These are phyloP conservation scores for Amauroascus verrucosus DNA, from an alignment of 2,329 filamentous ascomycete genomes.

Conservation along the genomic window DNA sequence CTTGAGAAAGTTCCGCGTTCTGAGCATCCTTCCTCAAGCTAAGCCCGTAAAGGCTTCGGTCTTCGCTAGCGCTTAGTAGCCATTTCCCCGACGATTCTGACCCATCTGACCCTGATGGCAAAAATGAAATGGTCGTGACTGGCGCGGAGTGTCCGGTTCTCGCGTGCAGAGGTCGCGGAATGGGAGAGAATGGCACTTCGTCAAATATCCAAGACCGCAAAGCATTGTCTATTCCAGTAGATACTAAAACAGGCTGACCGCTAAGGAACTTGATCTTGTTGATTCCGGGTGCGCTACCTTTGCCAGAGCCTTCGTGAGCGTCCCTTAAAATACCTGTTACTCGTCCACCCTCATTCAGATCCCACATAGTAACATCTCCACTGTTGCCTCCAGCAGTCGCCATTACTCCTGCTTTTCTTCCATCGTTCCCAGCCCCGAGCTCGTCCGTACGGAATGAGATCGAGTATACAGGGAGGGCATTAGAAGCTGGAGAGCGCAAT, in stretches of 20 bases:
- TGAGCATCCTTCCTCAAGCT: constrained; percentile 90
- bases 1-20: constrained; percentile 86
- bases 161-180: constrained; percentile 74
- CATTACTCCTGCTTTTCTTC: constrained; percentile 80
- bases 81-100: constrained; percentile 84
- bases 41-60: constrained; percentile 92
- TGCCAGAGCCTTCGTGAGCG: constrained; percentile 58
- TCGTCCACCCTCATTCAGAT: constrained; percentile 78
- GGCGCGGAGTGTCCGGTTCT: constrained; percentile 83
- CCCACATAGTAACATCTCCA: constrained; percentile 93
- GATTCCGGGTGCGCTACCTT: constrained; percentile 58
- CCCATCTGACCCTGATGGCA: constrained; percentile 81
- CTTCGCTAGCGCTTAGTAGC: constrained; percentile 79
- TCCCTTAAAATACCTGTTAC: constrained; percentile 78
- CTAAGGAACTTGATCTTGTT: constrained; percentile 81
- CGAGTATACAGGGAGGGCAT: constrained; percentile 56
- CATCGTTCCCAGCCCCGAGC: constrained; percentile 76
- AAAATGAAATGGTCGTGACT: constrained; percentile 69
- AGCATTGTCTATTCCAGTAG: constrained; percentile 85
- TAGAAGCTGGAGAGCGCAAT: constrained; percentile 55
- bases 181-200: constrained; percentile 74
- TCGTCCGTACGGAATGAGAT: constrained; percentile 89
- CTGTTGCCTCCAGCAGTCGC: constrained; percentile 69
- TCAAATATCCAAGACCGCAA: constrained; percentile 96
- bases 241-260: constrained; percentile 81